These are phyloP conservation scores for Pichia terricola DNA, from an alignment of 1,139 yeast species.

Conservation along the genomic window DNA sequence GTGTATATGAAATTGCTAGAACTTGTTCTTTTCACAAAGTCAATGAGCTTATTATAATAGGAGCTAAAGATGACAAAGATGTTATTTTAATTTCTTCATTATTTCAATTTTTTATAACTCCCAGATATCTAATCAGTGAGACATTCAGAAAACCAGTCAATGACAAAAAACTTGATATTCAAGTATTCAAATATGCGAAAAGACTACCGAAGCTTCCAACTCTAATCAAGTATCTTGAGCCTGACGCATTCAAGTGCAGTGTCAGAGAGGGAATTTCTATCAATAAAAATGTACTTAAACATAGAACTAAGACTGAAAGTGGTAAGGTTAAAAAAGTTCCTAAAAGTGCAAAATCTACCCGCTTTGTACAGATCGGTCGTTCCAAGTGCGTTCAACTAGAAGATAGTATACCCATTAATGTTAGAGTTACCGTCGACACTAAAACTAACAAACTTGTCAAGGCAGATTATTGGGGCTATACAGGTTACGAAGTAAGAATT, in stretches of 20 bases:
- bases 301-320: slow-evolving; percentile 28
- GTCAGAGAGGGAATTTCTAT: slow-evolving; percentile 68
- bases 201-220: slow-evolving; percentile 64
- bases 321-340: slow-evolving; percentile 37
- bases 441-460: slow-evolving; percentile 52
- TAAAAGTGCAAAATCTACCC: slow-evolving; percentile 46
- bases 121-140: slow-evolving; percentile 56
- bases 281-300: slow-evolving; percentile 35
- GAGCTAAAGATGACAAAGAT: slow-evolving; percentile 24
- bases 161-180: slow-evolving; percentile 28
- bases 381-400: slow-evolving; percentile 45
- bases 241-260: slow-evolving; percentile 30
- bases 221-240: slow-evolving; percentile 35
- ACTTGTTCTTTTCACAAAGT: slow-evolving; percentile 62
- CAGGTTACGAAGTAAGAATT: slow-evolving; percentile 68
- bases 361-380: slow-evolving; percentile 68
- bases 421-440: slow-evolving; percentile 72
- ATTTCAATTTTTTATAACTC: slow-evolving; percentile 77
- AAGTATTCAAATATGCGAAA: slow-evolving; percentile 59
- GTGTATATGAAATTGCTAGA: slow-evolving; percentile 72
- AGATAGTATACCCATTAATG: slow-evolving; percentile 60
- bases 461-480: slow-evolving; percentile 36
- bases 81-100: slow-evolving; percentile 51
- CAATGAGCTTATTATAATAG: slow-evolving; percentile 56
- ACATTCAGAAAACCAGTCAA: slow-evolving; percentile 45